phyloP scores from a whole-genome alignment of 164 flowering plant genomes.

The Cinnamomum chago region DNA sequence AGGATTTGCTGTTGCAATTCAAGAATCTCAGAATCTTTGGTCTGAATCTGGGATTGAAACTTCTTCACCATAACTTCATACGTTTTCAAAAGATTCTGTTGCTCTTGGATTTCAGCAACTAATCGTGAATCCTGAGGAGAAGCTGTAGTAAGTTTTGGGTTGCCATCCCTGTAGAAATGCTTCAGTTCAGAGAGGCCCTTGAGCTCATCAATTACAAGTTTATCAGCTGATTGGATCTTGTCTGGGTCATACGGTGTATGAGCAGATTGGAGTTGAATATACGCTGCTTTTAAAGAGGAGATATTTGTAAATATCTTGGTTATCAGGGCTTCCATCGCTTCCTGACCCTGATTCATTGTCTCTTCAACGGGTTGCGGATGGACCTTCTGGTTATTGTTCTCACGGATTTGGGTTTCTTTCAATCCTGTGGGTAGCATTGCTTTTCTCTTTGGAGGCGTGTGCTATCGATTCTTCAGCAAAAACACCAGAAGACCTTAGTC shows the following conservation, averaged over 20 bases:
- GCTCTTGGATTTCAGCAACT: slow-evolving; percentile 90
- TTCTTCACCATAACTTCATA: slow-evolving; percentile 98
- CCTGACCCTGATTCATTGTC: slow-evolving; percentile 55
- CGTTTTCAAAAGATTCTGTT: slow-evolving; percentile 79
- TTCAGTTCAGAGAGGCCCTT: slow-evolving; percentile 85
- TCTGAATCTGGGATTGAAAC: slow-evolving; percentile 87
- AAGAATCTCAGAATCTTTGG: slow-evolving; percentile 79
- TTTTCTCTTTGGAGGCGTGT: slow-evolving; percentile 27
- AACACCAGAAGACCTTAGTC: slow-evolving; percentile 23
- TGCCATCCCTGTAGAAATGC: slow-evolving; percentile 79
- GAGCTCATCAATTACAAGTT: slow-evolving; percentile 78
- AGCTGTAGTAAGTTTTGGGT: slow-evolving; percentile 62
- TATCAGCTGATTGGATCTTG: slow-evolving; percentile 90
- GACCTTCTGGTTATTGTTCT: slow-evolving; percentile 81
- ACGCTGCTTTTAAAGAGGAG: slow-evolving; percentile 85
- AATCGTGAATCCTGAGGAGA: slow-evolving; percentile 88
- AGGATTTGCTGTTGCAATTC: slow-evolving; percentile 77
- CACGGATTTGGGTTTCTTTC: slow-evolving; percentile 71
- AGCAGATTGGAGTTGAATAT: slow-evolving; percentile 88
- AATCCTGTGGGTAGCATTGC: slow-evolving; percentile 85
- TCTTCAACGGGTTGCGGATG: slow-evolving; percentile 99
- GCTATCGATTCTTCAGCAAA: slow-evolving; percentile 19
- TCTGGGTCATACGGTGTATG: slow-evolving; percentile 97
- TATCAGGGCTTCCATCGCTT: slow-evolving; percentile 66
- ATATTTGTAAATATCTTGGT: slow-evolving; percentile 72